Conservation (phyloP, 2,329 filamentous ascomycete species). For the Penicillium sp. region DNA sequence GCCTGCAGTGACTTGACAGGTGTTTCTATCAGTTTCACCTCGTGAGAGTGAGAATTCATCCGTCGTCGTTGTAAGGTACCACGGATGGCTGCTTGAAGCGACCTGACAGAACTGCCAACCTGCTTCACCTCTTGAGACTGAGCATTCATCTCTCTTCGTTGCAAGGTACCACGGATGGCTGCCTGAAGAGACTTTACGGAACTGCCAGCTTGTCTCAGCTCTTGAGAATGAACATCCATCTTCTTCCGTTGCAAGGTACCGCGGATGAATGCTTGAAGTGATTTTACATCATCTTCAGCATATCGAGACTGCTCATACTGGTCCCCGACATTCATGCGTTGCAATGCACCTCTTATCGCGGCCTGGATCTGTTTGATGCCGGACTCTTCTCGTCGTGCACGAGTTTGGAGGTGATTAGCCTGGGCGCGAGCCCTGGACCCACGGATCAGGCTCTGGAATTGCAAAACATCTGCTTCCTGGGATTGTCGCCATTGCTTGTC, state of each 20-base stretch:
- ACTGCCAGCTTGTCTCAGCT: constrained; percentile 44
- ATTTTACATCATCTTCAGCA: constrained; percentile 46
- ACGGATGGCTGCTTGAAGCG: constrained; percentile 56
- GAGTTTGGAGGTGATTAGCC: constrained; percentile 36
- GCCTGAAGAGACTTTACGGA: constrained; percentile 46
- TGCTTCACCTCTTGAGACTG: constrained; percentile 35
- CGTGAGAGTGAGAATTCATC: constrained; percentile 12
- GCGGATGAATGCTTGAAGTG: constrained; percentile 59
- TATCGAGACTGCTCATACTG: constrained; percentile 34
- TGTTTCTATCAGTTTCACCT: constrained; percentile 46
- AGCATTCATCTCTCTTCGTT: constrained; percentile 41
- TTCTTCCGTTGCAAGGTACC: constrained; percentile 55
- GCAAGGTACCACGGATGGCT: constrained; percentile 57
- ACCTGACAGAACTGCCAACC: constrained; percentile 39
- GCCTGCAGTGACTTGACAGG: constrained; percentile 47
- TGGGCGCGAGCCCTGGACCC: constrained; percentile 38
- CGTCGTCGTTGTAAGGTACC: constrained; percentile 55
- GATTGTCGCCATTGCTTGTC: constrained; percentile 65
- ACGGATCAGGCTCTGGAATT: constrained; percentile 74
- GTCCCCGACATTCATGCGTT: constrained; percentile 35
- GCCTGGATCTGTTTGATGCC: constrained; percentile 47
- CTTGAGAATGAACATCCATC: constrained; percentile 22
- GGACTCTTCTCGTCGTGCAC: constrained; percentile 34
- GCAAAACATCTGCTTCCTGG: constrained; percentile 62
- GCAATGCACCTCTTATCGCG: constrained; percentile 44